A percentile compares a stretch with the other conserved stretches of the same genome.
Conservation (phyloP, 352 stramenopile genomes). For the Pythium grandisporangium region DNA sequence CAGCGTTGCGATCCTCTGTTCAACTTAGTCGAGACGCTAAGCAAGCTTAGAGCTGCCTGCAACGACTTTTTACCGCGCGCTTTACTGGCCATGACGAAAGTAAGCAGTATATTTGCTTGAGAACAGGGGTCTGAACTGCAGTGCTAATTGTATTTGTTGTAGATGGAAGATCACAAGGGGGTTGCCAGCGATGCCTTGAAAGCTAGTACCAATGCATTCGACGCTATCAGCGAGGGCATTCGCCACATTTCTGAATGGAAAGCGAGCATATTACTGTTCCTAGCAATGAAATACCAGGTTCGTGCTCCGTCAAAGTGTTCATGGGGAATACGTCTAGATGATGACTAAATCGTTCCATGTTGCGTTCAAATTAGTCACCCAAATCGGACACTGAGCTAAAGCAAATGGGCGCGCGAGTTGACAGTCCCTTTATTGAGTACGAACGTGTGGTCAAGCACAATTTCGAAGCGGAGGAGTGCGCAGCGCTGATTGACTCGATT, state of each 20-base stretch:
- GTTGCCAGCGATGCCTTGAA: too few relatives aligned
- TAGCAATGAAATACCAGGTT: slow-evolving; percentile 12
- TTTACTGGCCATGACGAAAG: too few relatives aligned
- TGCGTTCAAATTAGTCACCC: slow-evolving; percentile 25
- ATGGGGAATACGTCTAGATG: background rate
- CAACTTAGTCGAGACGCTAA: too few relatives aligned
- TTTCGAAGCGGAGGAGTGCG: slow-evolving; percentile 48
- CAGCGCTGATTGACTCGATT: slow-evolving; percentile 49
- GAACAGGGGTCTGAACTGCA: too few relatives aligned
- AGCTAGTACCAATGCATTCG: too few relatives aligned
- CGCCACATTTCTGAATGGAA: slow-evolving; percentile 11
- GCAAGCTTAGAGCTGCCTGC: too few relatives aligned
- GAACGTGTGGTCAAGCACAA: slow-evolving; percentile 67
- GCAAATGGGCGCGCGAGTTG: slow-evolving; percentile 12
- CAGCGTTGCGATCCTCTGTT: too few relatives aligned
- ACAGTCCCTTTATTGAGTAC: slow-evolving; percentile 45
- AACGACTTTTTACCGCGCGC: too few relatives aligned
- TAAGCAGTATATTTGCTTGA: too few relatives aligned
- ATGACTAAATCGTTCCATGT: background rate
- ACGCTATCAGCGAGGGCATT: slow-evolving; percentile 6
- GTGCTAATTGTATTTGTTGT: too few relatives aligned
- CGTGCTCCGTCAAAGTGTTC: background rate
- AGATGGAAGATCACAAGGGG: too few relatives aligned
- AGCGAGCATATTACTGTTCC: slow-evolving; percentile 9
- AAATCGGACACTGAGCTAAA: slow-evolving; percentile 19